These are phyloP conservation scores for Arabis alpina DNA, from an alignment of 345 rosid genomes.

Conservation along the genomic window DNA sequence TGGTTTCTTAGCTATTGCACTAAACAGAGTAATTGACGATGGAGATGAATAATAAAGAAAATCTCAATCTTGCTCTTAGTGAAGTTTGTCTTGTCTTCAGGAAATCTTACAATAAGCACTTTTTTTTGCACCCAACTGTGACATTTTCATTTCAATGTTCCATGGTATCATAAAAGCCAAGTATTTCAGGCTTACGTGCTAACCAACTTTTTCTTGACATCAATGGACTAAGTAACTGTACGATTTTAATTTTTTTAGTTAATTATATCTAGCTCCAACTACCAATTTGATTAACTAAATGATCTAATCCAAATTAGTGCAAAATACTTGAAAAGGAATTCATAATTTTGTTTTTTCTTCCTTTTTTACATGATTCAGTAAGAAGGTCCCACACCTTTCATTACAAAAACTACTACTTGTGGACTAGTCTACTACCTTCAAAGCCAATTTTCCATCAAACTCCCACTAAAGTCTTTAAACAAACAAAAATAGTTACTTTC, in stretches of 20 bases:
- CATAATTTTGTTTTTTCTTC: neutral
- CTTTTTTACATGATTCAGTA: slow-evolving; percentile 13
- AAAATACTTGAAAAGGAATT: neutral
- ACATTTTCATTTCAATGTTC: neutral
- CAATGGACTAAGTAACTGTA: neutral
- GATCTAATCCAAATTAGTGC: slow-evolving; percentile 2
- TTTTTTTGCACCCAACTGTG: neutral
- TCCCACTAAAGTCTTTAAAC: slow-evolving; percentile 5
- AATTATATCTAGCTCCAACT: neutral
- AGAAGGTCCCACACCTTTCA: slow-evolving; percentile 14
- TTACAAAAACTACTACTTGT: slow-evolving; percentile 19
- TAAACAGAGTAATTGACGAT: slow-evolving; percentile 3
- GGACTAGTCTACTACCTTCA: slow-evolving; percentile 8
- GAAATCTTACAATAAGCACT: slow-evolving; percentile 10
- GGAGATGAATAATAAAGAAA: neutral
- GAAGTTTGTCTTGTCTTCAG: too few relatives aligned
- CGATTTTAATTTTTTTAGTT: too few relatives aligned
- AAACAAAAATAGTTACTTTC: slow-evolving; percentile 14
- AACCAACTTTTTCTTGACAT: too few relatives aligned
- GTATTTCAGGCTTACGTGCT: neutral
- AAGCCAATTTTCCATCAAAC: neutral
- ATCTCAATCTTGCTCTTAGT: neutral
- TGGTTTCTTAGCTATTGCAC: slow-evolving; percentile 5
- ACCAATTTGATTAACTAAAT: neutral
- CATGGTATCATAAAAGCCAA: neutral